Evolutionary conservation across 805 yeast genomes (phyloP).

Genomic region (Yamadazyma philogaea): DNA sequence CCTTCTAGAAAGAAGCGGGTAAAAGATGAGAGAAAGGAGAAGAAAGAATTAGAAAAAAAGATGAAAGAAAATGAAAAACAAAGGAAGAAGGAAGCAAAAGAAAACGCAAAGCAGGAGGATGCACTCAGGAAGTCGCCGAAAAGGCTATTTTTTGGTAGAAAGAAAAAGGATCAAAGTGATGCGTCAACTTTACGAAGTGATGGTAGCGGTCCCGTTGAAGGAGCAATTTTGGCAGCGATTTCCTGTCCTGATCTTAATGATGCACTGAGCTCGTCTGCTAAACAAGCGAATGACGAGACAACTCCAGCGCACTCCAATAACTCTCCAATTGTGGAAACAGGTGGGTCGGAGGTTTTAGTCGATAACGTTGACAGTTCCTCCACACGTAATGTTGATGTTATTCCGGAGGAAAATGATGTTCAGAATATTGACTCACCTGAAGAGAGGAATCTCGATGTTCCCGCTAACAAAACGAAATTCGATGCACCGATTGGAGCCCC

Average conservation of each 20-base stretch:
- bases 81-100: conserved; percentile 11
- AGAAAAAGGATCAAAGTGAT: conserved; percentile 8
- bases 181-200: conserved; percentile 5
- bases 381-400: background rate
- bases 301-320: background rate
- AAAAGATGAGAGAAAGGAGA: conserved; percentile 22
- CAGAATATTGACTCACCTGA: background rate
- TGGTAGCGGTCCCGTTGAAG: conserved; percentile 3
- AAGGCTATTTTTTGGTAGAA: conserved; percentile 13
- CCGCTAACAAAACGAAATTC: background rate
- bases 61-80: conserved; percentile 16
- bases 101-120: conserved; percentile 9
- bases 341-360: background rate
- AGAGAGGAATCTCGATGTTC: background rate
- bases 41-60: conserved; percentile 16
- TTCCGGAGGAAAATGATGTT: conserved; percentile 3
- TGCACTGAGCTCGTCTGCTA: conserved; percentile 4
- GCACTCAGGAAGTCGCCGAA: conserved; percentile 14
- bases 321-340: too few relatives aligned
- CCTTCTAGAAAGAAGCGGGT: conserved; percentile 23
- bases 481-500: too few relatives aligned
- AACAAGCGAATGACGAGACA: background rate
- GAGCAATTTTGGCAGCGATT: conserved; percentile 1
- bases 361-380: background rate
- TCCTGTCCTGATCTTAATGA: background rate